Percentiles rank a stretch among this genome's conserved stretches.
These are phyloP conservation scores for Pichia inconspicua DNA, from an alignment of 1,139 yeast species.

Conservation along the genomic window DNA sequence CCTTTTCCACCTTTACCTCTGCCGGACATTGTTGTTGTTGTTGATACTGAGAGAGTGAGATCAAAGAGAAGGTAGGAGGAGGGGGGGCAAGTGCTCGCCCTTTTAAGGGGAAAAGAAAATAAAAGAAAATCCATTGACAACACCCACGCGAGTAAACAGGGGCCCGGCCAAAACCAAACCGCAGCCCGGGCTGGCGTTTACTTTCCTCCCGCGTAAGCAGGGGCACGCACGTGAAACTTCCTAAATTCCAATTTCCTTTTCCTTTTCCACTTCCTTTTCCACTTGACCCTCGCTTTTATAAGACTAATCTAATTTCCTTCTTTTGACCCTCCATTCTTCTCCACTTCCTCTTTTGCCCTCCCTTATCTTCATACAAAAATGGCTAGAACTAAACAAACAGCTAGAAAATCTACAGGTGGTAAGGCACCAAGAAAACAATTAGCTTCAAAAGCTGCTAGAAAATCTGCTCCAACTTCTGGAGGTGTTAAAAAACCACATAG, in stretches of 20 bases:
- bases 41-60: too few species aligned
- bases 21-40: slow-evolving; percentile 67
- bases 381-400: slow-evolving; percentile 99
- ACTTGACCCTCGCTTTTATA: too few species aligned
- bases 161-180: background rate
- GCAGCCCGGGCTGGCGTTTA: background rate
- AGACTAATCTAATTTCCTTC: too few species aligned
- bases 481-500: slow-evolving; percentile 99
- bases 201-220: background rate
- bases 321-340: too few species aligned
- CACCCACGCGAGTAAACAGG: background rate
- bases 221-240: too few species aligned
- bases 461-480: slow-evolving; percentile 95
- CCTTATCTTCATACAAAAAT: slow-evolving; percentile 30
- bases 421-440: slow-evolving; percentile 99
- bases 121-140: too few species aligned
- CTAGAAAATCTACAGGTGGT: slow-evolving; percentile 99
- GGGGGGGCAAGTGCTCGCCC: too few species aligned
- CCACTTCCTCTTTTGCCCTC: too few species aligned
- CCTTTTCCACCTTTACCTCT: slow-evolving; percentile 99
- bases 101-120: too few species aligned
- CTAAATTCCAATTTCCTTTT: too few species aligned
- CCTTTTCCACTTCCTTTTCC: too few species aligned
- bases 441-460: slow-evolving; percentile 98
- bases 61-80: too few species aligned